phyloP scores from a whole-genome alignment of 768 basidiomycete genomes.

The Suillus ampliporus region DNA sequence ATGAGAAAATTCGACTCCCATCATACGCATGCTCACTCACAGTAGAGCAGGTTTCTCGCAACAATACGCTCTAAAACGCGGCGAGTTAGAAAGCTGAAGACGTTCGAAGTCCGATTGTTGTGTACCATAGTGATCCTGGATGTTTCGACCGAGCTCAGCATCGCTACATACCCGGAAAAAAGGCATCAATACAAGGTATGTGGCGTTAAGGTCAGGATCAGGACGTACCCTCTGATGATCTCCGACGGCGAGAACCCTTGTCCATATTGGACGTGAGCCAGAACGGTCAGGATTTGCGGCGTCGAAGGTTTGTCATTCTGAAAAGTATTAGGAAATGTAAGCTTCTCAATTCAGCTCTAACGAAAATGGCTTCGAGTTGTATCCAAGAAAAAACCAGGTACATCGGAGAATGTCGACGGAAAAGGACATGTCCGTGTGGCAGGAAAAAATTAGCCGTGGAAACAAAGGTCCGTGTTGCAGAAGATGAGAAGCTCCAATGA shows the following conservation, averaged over 20 bases:
- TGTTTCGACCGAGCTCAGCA: constrained; percentile 73
- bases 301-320: constrained; percentile 59
- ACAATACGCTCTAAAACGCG: constrained; percentile 91
- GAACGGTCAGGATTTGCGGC: constrained; percentile 33
- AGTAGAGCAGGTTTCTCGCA: constrained; percentile 89
- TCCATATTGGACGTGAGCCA: constrained; percentile 71
- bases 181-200: background rate
- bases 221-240: constrained; percentile 80
- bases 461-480: constrained; percentile 87
- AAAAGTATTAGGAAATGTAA: constrained; percentile 85
- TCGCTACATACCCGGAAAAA: constrained; percentile 72
- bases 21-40: constrained; percentile 80
- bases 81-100: constrained; percentile 77
- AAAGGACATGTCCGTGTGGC: constrained; percentile 85
- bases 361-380: constrained; percentile 91
- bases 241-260: constrained; percentile 92
- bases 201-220: background rate
- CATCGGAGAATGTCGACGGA: constrained; percentile 88
- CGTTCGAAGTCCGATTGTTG: constrained; percentile 63
- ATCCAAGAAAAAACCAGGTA: constrained; percentile 93
- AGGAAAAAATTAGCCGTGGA: constrained; percentile 83
- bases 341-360: constrained; percentile 81
- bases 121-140: constrained; percentile 83
- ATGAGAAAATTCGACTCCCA: constrained; percentile 70
- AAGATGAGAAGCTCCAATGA: constrained; percentile 84